Base-by-base conservation (phyloP, 495 filamentous ascomycete species). In the Hypoxylon intermedium region DNA sequence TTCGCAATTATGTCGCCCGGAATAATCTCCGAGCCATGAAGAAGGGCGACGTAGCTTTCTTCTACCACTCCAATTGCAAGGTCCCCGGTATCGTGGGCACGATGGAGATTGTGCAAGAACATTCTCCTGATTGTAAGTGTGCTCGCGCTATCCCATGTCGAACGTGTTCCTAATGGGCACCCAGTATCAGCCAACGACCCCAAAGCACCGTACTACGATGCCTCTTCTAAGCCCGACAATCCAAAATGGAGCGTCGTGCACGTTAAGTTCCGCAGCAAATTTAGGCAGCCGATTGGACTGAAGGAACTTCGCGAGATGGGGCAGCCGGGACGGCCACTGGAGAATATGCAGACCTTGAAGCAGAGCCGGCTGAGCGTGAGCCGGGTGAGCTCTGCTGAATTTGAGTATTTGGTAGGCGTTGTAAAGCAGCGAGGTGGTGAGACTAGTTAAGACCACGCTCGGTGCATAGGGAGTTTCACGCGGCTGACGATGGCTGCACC, bases 21-120 rank as follows among this genome's bases (percentile, higher is more conserved):
- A 97, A 97, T 68, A 90, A 96, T 70, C 85, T 98, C 70, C 85
- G 88, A 1, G 80, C 86, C 4, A 98, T 98, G 94, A 91, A 89
- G 72, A 84, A 87, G 61, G 93, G 94, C 34, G 94, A 98, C 60
- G 77, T 89, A 37, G 93, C 92, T 30, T 97, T 98, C 76, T 97
- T 98, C 78, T 98, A 98, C 71, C 93, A 97, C 76, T 93, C 89
- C n/a, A 95, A 92, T 68, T 92, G 89, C 77, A 96, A 94, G 73
- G 82, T 86, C 24, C 93, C 94, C 0, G 93, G 91, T 2, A 89
- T 98, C 45, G 92, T 87, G 3, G 94, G 94, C n/a, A 84, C 88
- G 6, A 95, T 97, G 90, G 89, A 96, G 72, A 88, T 98, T 68
- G 91, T 95, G 2, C 74, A 84, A 58, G 91, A 95, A 73, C 86